These are phyloP conservation scores for Backusella tarrabulga DNA, from an alignment of 192 early-diverging fungal genomes.

Conservation along the genomic window DNA sequence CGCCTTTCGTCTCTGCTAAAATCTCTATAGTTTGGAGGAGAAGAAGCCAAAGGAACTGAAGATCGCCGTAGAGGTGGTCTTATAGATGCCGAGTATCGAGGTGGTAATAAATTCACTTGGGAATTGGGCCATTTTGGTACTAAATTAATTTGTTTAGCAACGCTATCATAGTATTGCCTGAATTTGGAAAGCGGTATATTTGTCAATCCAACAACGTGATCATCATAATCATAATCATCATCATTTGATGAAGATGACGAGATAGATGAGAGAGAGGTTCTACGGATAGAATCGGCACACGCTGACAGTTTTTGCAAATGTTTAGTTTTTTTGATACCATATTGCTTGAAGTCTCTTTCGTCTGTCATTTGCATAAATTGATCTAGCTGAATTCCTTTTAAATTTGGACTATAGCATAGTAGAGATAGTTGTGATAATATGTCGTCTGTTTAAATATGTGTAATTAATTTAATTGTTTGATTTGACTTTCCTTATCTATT, in stretches of 20 bases:
- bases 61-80: neutral
- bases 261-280: conserved; percentile 2
- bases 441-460: neutral
- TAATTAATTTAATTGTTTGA: neutral
- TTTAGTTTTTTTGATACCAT: neutral
- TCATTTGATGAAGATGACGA: conserved; percentile 7
- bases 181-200: neutral
- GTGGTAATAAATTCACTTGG: neutral
- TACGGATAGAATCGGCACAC: conserved; percentile 1
- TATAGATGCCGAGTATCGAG: neutral
- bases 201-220: neutral
- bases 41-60: neutral
- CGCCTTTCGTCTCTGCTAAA: neutral
- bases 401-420: neutral
- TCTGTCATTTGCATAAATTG: conserved; percentile 17
- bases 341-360: neutral
- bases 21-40: neutral
- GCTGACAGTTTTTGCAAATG: neutral
- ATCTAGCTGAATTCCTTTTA: neutral
- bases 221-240: neutral
- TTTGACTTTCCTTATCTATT: neutral
- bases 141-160: neutral
- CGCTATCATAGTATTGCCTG: neutral
- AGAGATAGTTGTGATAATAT: neutral
- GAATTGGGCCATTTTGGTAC: conserved; percentile 2